Evolutionary conservation across 768 basidiomycete genomes (phyloP).

Genomic region (Sporobolomyces phaffii): DNA sequence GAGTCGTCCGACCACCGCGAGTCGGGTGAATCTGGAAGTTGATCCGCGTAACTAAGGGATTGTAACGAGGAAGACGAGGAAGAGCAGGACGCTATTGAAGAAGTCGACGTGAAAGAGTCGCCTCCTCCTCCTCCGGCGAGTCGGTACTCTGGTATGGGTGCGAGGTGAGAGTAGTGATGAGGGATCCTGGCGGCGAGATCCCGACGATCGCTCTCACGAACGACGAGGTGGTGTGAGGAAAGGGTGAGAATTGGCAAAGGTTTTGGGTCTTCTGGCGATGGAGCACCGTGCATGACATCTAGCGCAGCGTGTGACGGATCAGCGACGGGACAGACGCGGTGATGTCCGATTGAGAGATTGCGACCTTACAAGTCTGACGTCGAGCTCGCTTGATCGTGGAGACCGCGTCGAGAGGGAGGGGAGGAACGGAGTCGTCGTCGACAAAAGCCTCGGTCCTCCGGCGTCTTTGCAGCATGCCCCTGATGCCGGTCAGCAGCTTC

Average conservation of each 20-base stretch:
- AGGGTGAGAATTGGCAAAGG: neutral
- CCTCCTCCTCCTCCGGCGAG: neutral
- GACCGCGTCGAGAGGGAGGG: neutral
- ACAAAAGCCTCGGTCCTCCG: neutral
- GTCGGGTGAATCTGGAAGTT: neutral
- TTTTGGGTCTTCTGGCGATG: neutral
- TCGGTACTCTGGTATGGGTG: neutral
- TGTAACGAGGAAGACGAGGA: neutral
- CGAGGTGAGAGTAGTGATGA: neutral
- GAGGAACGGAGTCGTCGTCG: neutral
- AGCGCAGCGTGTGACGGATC: neutral
- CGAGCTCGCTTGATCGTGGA: neutral
- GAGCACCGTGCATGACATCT: conserved; percentile 7
- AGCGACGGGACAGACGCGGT: too few relatives aligned
- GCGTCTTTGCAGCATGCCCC: neutral
- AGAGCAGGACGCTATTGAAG: neutral
- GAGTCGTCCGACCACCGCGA: conserved; percentile 12
- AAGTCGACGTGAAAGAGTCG: neutral
- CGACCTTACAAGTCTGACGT: conserved; percentile 1
- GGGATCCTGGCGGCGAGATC: neutral
- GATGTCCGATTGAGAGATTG: too few relatives aligned
- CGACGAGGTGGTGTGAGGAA: conserved; percentile 9
- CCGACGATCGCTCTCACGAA: neutral
- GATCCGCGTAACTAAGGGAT: neutral
- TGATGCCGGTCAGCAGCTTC: neutral